Percentiles rank a stretch among this genome's conserved stretches.
Conservation (phyloP, 148 eudicot species). For the Oxyria digyna region DNA sequence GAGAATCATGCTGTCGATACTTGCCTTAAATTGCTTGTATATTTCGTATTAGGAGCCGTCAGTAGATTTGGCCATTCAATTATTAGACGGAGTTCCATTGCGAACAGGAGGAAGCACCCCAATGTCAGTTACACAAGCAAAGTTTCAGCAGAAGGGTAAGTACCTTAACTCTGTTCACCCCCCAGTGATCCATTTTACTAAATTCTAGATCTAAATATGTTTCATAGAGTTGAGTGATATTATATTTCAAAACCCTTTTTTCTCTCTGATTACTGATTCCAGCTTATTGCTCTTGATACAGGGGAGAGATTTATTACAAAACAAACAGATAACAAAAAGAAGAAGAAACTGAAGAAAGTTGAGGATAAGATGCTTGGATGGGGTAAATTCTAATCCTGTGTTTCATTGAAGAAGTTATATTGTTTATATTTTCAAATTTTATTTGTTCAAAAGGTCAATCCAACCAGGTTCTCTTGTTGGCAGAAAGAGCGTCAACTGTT, state of each 20-base stretch:
- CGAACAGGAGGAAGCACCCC: constrained; percentile 64
- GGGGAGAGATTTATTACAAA: constrained; percentile 86
- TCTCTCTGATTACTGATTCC: background rate
- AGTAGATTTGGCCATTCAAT: constrained; percentile 70
- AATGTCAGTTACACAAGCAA: constrained; percentile 79
- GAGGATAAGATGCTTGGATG: constrained; percentile 98
- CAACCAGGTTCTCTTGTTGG: background rate
- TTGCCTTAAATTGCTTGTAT: constrained; percentile 6
- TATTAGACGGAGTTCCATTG: constrained; percentile 80
- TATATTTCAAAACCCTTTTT: background rate
- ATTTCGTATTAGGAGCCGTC: constrained; percentile 72
- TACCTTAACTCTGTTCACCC: background rate
- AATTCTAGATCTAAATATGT: background rate
- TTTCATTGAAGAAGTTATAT: background rate
- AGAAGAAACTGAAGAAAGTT: constrained; percentile 78
- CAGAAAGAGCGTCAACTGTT: background rate
- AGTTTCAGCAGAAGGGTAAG: constrained; percentile 96
- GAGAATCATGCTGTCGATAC: background rate
- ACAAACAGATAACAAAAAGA: constrained; percentile 85
- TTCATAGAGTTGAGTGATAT: background rate
- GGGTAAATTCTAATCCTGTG: constrained; percentile 44
- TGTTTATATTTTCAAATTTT: background rate
- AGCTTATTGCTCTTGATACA: constrained; percentile 17
- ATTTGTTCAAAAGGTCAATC: background rate
- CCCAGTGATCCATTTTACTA: background rate